Base-by-base conservation (phyloP, 2,329 filamentous ascomycete genomes). In the Sphaceloma murrayae region DNA sequence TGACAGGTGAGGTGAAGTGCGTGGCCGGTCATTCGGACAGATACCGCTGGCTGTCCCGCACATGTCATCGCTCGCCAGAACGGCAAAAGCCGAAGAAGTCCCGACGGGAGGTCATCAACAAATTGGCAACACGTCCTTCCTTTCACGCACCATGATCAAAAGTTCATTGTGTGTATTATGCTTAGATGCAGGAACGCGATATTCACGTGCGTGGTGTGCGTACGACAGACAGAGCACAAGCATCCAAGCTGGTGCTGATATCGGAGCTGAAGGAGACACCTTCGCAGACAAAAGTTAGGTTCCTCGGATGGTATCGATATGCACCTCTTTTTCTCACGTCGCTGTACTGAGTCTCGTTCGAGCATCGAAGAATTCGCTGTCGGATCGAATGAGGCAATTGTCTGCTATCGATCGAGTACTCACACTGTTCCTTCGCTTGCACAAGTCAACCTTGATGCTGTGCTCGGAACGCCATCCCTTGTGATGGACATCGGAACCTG, bases 251-350 rank as follows among this genome's bases (percentile, higher is more conserved):
- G 7, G 77, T 80, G 48, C 58, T 69, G 30, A 54, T 71, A 22
- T 59, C 58, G 8, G 64, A 70, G 43, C 52, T 71, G n/a, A 65
- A 66, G 1, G 58, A 67, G 46, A 66, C 71, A 34, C 62, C 64
- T 16, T 48, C 58, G 3, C 75, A 75, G n/a, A 75, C 78, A n/a
- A 96, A 96, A 66, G 81, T 95, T 49, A 80, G 89, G 49, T 94
- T 96, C 62, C 65, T 96, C 40, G 88, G 86, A 62, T 95, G 88
- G 89, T 94, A 72, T 66, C 78, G 65, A 38, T 48, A 36, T 33
- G 40, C 8, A 19, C 40, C 10, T 34, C 40, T 40, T 29, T 26
- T 34, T 11, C 22, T 43, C 26, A 32, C 10, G 27, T 26, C 21
- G 8, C 26, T 6, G 27, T 22, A 34, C 48, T 49, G 27, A 49